Evolutionary conservation across 2,329 filamentous ascomycete genomes (phyloP).

Genomic region (Kalaharituber pfeilii): DNA sequence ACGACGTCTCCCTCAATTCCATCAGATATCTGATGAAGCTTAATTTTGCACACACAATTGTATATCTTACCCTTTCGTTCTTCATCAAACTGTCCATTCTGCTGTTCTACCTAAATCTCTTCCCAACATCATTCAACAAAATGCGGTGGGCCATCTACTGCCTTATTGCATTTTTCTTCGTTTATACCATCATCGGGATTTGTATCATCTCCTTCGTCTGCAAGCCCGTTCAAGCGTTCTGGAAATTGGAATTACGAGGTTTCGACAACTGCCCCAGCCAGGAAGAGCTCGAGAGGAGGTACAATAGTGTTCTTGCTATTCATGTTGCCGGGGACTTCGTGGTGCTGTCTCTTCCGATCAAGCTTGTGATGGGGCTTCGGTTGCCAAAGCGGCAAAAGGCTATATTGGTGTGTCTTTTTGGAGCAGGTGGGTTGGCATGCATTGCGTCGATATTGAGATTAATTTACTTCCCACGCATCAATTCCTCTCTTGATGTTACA

Average conservation of each 20-base stretch:
- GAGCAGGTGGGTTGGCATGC: constrained; percentile 27
- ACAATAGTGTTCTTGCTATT: constrained; percentile 28
- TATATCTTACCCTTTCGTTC: background rate
- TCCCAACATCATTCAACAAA: constrained; percentile 26
- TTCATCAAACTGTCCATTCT: constrained; percentile 33
- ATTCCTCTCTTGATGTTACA: background rate
- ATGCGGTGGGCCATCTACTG: constrained; percentile 25
- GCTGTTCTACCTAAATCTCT: constrained; percentile 34
- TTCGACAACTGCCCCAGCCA: constrained; percentile 10
- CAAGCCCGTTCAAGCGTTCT: constrained; percentile 29
- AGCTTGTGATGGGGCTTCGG: constrained; percentile 28
- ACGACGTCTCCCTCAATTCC: background rate
- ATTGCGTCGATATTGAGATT: background rate
- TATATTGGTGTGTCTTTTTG: constrained; percentile 30
- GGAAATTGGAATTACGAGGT: constrained; percentile 25
- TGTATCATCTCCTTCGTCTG: constrained; percentile 31
- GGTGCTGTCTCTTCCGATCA: constrained; percentile 32
- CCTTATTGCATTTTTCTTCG: constrained; percentile 25
- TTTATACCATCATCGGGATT: constrained; percentile 23
- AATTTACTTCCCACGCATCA: background rate
- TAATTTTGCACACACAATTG: background rate
- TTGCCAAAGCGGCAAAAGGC: constrained; percentile 30
- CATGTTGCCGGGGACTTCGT: constrained; percentile 32
- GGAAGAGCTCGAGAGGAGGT: constrained; percentile 18
- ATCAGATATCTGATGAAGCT: background rate